These are phyloP conservation scores for Haematococcus sp. DNA, from an alignment of 139 green algal genomes.

Conservation along the genomic window DNA sequence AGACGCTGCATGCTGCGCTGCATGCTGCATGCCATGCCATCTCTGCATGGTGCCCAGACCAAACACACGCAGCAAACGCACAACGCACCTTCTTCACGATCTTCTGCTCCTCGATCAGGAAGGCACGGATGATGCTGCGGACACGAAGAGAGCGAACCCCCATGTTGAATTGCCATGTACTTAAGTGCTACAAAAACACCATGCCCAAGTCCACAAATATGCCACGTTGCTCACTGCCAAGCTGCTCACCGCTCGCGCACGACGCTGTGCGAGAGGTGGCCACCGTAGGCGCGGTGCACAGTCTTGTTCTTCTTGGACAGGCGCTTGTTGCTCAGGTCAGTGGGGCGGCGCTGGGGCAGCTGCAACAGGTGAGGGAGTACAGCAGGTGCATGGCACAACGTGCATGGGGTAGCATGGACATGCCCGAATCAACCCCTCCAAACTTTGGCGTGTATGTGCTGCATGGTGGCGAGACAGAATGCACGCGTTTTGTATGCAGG, in stretches of 20 bases:
- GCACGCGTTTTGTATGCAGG: too few relatives aligned
- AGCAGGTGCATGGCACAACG: not conserved
- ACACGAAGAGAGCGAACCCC: not conserved
- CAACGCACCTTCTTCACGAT: conserved; percentile 96
- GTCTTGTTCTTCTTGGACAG: conserved; percentile 92
- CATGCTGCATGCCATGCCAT: too few relatives aligned
- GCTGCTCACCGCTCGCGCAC: conserved; percentile 74
- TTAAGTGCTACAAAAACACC: too few relatives aligned
- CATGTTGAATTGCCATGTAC: conserved; percentile 2
- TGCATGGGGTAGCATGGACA: not conserved
- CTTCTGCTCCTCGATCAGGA: conserved; percentile 99
- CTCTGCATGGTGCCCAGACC: too few relatives aligned
- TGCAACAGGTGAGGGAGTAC: conserved; percentile 19
- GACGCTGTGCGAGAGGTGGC: conserved; percentile 78
- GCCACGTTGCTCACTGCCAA: too few relatives aligned
- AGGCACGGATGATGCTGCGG: conserved; percentile 88
- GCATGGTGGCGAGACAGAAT: not conserved
- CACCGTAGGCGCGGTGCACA: conserved; percentile 92
- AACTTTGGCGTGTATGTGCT: not conserved
- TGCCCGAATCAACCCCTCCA: not conserved
- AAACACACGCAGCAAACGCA: too few relatives aligned
- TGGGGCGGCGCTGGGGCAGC: conserved; percentile 59
- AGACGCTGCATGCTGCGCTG: not conserved
- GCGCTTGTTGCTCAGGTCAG: conserved; percentile 64
- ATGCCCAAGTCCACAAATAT: too few relatives aligned